Conservation (phyloP, 345 rosid genomes). For the Aethionema arabicum region DNA sequence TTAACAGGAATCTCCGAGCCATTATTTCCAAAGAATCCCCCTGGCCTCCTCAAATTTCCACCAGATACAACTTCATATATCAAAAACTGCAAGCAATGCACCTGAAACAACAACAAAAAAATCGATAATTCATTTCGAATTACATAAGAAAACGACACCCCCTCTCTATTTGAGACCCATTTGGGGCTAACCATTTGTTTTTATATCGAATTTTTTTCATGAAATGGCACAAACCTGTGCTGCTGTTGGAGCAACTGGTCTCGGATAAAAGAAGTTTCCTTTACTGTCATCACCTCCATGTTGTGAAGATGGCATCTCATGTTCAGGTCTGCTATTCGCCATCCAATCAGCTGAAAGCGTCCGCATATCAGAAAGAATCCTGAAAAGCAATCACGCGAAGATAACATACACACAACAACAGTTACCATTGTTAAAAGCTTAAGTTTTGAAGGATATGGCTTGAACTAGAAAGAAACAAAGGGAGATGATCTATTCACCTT, state of each 20-base stretch:
- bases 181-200: conserved; percentile 9
- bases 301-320: conserved; percentile 66
- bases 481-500: conserved; percentile 44
- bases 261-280: conserved; percentile 82
- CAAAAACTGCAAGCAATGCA: conserved; percentile 94
- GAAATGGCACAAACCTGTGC: conserved; percentile 67
- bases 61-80: conserved; percentile 99
- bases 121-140: background rate
- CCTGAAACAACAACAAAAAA: conserved; percentile 44
- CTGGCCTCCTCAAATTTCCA: conserved; percentile 97
- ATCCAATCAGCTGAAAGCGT: conserved; percentile 99
- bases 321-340: conserved; percentile 90
- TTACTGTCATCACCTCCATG: conserved; percentile 81
- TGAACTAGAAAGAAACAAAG: conserved; percentile 19
- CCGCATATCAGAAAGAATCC: conserved; percentile 99
- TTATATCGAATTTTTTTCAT: conserved; percentile 9
- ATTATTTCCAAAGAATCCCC: conserved; percentile 95
- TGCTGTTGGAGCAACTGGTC: conserved; percentile 96
- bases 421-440: conserved; percentile 9
- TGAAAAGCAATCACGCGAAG: conserved; percentile 39
- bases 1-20: conserved; percentile 96
- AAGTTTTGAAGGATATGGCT: conserved; percentile 2
- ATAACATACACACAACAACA: conserved; percentile 12
- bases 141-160: background rate
- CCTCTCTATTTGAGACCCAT: background rate